Conservation (phyloP, 495 filamentous ascomycete genomes). For the Hypoxylon cercidicola region DNA sequence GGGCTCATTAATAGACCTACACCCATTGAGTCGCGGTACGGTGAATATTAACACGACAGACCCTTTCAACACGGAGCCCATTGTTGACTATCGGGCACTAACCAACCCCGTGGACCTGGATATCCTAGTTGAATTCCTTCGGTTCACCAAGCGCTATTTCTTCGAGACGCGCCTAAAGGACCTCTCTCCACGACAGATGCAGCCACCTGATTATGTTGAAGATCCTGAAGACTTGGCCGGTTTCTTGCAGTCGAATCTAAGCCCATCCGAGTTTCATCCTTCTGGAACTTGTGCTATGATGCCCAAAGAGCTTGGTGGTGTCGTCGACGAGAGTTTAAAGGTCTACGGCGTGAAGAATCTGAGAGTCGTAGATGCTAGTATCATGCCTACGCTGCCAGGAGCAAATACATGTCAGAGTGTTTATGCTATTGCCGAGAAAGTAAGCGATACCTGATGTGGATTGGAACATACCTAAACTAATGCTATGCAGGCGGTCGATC, state of each 20-base stretch:
- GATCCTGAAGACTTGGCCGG: slow-evolving; percentile 45
- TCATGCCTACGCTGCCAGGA: slow-evolving; percentile 52
- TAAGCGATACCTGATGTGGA: slow-evolving; percentile 19
- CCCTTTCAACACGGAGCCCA: slow-evolving; percentile 49
- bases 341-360: slow-evolving; percentile 55
- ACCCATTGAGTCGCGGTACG: slow-evolving; percentile 58
- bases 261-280: slow-evolving; percentile 56
- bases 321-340: slow-evolving; percentile 55
- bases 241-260: slow-evolving; percentile 45
- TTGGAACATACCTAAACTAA: slow-evolving; percentile 2
- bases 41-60: slow-evolving; percentile 56
- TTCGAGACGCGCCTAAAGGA: slow-evolving; percentile 47
- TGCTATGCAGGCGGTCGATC: slow-evolving; percentile 45
- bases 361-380: slow-evolving; percentile 57
- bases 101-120: slow-evolving; percentile 59
- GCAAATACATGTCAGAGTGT: slow-evolving; percentile 56
- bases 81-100: slow-evolving; percentile 61
- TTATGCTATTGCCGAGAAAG: slow-evolving; percentile 59
- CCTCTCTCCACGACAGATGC: slow-evolving; percentile 40
- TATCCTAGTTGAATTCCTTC: slow-evolving; percentile 55
- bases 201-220: slow-evolving; percentile 46
- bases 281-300: slow-evolving; percentile 66
- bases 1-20: slow-evolving; percentile 53
- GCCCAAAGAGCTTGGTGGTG: slow-evolving; percentile 64
- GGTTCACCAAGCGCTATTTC: slow-evolving; percentile 53